A percentile compares a stretch with the other conserved stretches of the same genome.
phyloP scores from a whole-genome alignment of 495 filamentous ascomycete species.

The Haplographium delicatum region DNA sequence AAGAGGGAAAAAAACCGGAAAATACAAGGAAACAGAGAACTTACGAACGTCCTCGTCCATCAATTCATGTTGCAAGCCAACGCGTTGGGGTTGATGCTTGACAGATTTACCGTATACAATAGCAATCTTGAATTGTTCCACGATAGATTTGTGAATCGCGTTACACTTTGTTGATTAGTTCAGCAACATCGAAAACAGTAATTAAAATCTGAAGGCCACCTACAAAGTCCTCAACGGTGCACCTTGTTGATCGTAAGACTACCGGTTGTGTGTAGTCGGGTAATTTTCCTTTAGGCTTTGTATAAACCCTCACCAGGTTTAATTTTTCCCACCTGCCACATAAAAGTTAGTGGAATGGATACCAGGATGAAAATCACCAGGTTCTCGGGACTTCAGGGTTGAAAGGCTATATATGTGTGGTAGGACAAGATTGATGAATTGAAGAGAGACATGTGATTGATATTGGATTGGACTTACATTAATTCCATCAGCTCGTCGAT shows the following conservation, averaged over 20 bases:
- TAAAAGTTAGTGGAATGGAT: slow-evolving; percentile 20
- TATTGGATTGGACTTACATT: slow-evolving; percentile 73
- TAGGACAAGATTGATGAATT: too few relatives aligned
- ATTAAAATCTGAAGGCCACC: slow-evolving; percentile 35
- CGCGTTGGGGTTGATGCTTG: slow-evolving; percentile 96
- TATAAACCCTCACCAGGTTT: slow-evolving; percentile 86
- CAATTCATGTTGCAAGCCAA: slow-evolving; percentile 86
- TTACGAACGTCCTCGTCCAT: slow-evolving; percentile 96
- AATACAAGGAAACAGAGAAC: slow-evolving; percentile 27
- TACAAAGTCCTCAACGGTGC: slow-evolving; percentile 96
- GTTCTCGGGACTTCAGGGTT: too few relatives aligned
- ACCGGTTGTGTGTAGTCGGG: slow-evolving; percentile 92
- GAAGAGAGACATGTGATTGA: too few relatives aligned
- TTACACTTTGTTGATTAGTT: slow-evolving; percentile 65
- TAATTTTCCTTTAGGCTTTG: slow-evolving; percentile 92
- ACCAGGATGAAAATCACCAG: slow-evolving; percentile 1
- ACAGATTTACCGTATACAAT: slow-evolving; percentile 97
- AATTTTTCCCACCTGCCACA: slow-evolving; percentile 87
- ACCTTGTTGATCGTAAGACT: slow-evolving; percentile 72
- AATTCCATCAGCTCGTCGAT: slow-evolving; percentile 92
- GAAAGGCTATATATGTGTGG: too few relatives aligned
- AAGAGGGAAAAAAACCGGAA: too few relatives aligned
- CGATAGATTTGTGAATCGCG: slow-evolving; percentile 90
- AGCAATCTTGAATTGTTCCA: slow-evolving; percentile 91
- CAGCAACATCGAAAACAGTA: neutral